These are phyloP conservation scores for Ustilaginoidea virens DNA, from an alignment of 2,329 filamentous ascomycete species.

Conservation along the genomic window DNA sequence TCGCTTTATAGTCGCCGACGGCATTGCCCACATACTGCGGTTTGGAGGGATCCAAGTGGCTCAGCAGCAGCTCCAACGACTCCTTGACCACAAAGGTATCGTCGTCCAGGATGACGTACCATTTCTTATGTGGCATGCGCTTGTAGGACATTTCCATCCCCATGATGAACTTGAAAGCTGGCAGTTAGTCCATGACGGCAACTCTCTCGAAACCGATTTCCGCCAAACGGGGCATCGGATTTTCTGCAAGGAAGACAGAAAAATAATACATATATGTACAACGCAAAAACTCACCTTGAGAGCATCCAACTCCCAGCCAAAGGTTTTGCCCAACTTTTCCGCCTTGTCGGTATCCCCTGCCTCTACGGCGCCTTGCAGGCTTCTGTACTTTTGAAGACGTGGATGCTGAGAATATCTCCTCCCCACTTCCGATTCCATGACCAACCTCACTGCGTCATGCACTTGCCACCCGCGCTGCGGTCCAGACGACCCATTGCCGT, in stretches of 20 bases:
- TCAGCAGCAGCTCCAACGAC: constrained; percentile 30
- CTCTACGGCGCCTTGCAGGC: constrained; percentile 21
- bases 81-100: constrained; percentile 38
- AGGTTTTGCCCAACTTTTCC: constrained; percentile 18
- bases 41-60: constrained; percentile 29
- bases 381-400: constrained; percentile 25
- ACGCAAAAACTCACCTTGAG: constrained; percentile 25
- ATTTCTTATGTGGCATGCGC: constrained; percentile 37
- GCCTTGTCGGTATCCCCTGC: constrained; percentile 23
- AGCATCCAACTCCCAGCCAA: constrained; percentile 34
- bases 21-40: constrained; percentile 40
- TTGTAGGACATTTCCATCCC: constrained; percentile 36
- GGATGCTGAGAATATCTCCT: constrained; percentile 13
- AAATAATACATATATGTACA: too few relatives aligned
- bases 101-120: constrained; percentile 43
- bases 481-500: constrained; percentile 17
- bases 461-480: constrained; percentile 16
- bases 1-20: constrained; percentile 37
- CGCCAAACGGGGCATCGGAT: too few relatives aligned
- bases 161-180: constrained; percentile 30
- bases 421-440: constrained; percentile 17
- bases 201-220: too few relatives aligned
- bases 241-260: too few relatives aligned
- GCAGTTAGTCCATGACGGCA: too few relatives aligned
- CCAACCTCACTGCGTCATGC: constrained; percentile 24